Evolutionary conservation across 805 yeast species (phyloP).

Genomic region (Sugiyamaella americana): DNA sequence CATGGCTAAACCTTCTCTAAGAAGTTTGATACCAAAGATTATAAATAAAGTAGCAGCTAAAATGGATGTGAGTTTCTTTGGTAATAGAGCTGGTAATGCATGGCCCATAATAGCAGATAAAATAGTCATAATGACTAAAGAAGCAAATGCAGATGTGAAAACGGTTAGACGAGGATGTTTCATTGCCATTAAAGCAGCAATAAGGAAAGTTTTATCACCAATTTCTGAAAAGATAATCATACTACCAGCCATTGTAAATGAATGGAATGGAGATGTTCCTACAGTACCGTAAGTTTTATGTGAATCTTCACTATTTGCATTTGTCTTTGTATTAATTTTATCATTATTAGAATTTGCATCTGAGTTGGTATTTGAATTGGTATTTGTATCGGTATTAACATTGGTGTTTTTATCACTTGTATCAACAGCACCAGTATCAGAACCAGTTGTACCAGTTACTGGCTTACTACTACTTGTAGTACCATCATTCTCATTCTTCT

Average conservation of each 20-base stretch:
- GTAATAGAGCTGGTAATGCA: constrained; percentile 75
- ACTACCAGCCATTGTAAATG: constrained; percentile 73
- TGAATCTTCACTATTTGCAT: not conserved
- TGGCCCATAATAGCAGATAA: constrained; percentile 89
- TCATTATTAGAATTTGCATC: not conserved
- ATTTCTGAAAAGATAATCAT: constrained; percentile 96
- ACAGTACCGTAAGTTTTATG: not conserved
- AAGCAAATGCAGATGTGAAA: constrained; percentile 80
- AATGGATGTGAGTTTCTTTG: constrained; percentile 72
- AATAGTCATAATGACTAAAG: constrained; percentile 85
- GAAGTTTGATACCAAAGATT: constrained; percentile 70
- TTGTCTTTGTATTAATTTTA: not conserved
- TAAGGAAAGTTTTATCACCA: constrained; percentile 94
- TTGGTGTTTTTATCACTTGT: not conserved
- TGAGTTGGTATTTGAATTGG: not conserved
- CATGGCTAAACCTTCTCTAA: constrained; percentile 80
- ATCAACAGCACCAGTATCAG: not conserved
- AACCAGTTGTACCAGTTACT: not conserved
- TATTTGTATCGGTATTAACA: not conserved
- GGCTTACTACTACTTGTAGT: not conserved
- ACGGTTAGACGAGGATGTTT: constrained; percentile 76
- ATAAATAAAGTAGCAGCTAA: constrained; percentile 77
- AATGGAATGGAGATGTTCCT: constrained; percentile 28
- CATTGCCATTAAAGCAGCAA: constrained; percentile 98
- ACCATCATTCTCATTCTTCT: not conserved